These are phyloP conservation scores for Skeletonema marinoi DNA, from an alignment of 108 stramenopile genomes.

Conservation along the genomic window DNA sequence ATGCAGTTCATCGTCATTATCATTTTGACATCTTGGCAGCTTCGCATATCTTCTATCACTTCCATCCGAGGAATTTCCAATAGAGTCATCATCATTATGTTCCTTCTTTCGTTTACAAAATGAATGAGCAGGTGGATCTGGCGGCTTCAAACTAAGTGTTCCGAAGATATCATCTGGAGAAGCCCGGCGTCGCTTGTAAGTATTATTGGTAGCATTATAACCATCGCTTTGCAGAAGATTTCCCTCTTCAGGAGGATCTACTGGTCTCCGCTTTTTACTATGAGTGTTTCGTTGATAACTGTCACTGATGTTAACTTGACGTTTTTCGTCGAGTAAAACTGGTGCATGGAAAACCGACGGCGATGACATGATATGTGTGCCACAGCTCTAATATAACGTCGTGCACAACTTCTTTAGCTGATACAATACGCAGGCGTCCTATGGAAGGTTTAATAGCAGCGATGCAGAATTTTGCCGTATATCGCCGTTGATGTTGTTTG, in stretches of 20 bases:
- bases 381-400: no score
- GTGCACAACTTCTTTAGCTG: no score
- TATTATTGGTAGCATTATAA: background rate
- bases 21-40: background rate
- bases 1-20: background rate
- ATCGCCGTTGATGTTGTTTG: no score
- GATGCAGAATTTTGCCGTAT: no score
- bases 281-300: background rate
- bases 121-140: slow-evolving; percentile 21
- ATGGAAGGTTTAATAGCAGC: no score
- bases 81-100: slow-evolving; percentile 10
- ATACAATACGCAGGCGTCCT: no score
- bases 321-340: background rate
- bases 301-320: background rate
- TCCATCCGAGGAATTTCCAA: slow-evolving; percentile 11
- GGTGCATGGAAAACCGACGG: background rate
- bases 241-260: background rate
- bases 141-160: slow-evolving; percentile 3
- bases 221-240: background rate
- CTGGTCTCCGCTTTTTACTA: background rate
- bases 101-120: slow-evolving; percentile 14
- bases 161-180: background rate
- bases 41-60: background rate
- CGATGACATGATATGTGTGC: background rate
- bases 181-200: background rate